A percentile compares a stretch with the other conserved stretches of the same genome.
Evolutionary conservation across 192 early-diverging fungal genomes (phyloP).

Genomic region (Coemansia sp.): DNA sequence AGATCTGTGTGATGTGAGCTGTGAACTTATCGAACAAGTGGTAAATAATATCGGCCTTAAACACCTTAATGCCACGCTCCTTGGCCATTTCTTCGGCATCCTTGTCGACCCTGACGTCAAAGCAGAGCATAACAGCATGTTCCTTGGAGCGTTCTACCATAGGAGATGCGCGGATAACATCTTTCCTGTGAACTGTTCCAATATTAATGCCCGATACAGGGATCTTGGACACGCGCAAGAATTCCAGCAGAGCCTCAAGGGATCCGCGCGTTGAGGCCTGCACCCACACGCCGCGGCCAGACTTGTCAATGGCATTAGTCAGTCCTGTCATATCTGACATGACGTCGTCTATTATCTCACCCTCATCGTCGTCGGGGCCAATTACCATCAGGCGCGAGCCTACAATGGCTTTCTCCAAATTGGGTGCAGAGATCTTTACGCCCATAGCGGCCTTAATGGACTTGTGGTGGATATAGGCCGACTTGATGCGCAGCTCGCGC

Average conservation of each 20-base stretch:
- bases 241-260: slow-evolving; percentile 93
- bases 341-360: slow-evolving; percentile 92
- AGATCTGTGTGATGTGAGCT: slow-evolving; percentile 74
- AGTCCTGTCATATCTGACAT: slow-evolving; percentile 85
- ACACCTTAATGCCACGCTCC: slow-evolving; percentile 87
- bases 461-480: slow-evolving; percentile 95
- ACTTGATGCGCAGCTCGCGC: slow-evolving; percentile 96
- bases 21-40: slow-evolving; percentile 95
- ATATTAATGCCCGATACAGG: slow-evolving; percentile 97
- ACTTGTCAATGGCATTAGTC: slow-evolving; percentile 76
- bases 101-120: slow-evolving; percentile 86
- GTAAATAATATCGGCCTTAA: slow-evolving; percentile 99
- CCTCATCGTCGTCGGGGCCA: slow-evolving; percentile 95
- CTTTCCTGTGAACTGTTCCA: slow-evolving; percentile 97
- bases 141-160: slow-evolving; percentile 94
- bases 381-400: slow-evolving; percentile 93
- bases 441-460: slow-evolving; percentile 95
- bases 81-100: slow-evolving; percentile 93
- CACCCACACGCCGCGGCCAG: slow-evolving; percentile 92
- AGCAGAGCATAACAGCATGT: slow-evolving; percentile 82
- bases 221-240: slow-evolving; percentile 87
- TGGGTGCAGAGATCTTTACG: slow-evolving; percentile 93
- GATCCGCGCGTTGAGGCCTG: slow-evolving; percentile 98
- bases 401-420: slow-evolving; percentile 94
- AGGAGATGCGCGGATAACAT: slow-evolving; percentile 84